Conservation (phyloP, 768 basidiomycete species). For the Boletus patriciae region DNA sequence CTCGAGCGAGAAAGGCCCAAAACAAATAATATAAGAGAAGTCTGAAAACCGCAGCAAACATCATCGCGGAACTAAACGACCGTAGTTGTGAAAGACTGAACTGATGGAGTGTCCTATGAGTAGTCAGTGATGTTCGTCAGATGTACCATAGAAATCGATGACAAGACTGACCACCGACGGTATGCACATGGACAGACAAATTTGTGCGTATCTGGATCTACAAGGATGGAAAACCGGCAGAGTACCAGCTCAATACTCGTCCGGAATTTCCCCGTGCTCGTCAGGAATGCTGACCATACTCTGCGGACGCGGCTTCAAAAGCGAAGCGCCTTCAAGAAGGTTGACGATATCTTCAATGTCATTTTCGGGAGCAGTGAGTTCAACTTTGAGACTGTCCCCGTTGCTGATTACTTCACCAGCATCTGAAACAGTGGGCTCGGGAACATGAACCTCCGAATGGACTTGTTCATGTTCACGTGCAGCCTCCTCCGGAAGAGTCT, state of each 20-base stretch:
- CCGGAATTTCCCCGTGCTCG: conserved; percentile 54
- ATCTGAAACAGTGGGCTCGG: conserved; percentile 15
- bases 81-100: conserved; percentile 30
- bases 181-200: conserved; percentile 28
- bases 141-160: background rate
- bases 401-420: conserved; percentile 8
- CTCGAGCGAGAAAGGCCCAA: conserved; percentile 18
- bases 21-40: conserved; percentile 19
- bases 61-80: conserved; percentile 34
- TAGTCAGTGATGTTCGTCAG: background rate
- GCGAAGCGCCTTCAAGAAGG: conserved; percentile 49
- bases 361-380: conserved; percentile 22
- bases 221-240: conserved; percentile 9
- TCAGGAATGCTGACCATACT: conserved; percentile 53
- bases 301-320: conserved; percentile 41
- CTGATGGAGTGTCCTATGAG: conserved; percentile 11
- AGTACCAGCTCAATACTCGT: conserved; percentile 44
- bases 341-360: conserved; percentile 68
- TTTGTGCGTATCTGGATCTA: conserved; percentile 23
- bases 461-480: conserved; percentile 7
- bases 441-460: conserved; percentile 6
- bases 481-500: conserved; percentile 7
- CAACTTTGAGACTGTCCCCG: conserved; percentile 8
- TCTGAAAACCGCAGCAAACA: conserved; percentile 23
- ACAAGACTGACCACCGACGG: conserved; percentile 16